Evolutionary conservation across 2,329 filamentous ascomycete genomes (phyloP).

Genomic region (Hyphodiscus sp.): DNA sequence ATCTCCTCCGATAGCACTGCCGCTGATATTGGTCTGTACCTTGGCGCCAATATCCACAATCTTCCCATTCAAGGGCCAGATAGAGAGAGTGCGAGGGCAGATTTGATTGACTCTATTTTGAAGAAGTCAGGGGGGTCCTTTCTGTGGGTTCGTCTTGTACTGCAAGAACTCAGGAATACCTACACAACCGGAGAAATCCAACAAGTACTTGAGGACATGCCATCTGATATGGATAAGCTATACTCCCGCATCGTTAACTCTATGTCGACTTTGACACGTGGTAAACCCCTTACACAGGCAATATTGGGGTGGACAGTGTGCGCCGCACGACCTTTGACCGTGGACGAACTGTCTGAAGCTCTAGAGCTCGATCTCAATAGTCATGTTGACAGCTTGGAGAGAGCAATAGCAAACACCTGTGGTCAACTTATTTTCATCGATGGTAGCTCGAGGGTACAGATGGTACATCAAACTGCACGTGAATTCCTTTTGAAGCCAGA

Average conservation of each 20-base stretch:
- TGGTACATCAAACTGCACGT: conserved; percentile 27
- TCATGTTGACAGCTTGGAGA: conserved; percentile 18
- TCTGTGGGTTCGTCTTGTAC: conserved; percentile 30
- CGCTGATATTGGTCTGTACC: conserved; percentile 16
- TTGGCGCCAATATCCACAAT: conserved; percentile 12
- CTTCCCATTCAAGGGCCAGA: no score
- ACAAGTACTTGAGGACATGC: conserved; percentile 28
- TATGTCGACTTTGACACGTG: conserved; percentile 6
- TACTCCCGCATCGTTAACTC: conserved; percentile 8
- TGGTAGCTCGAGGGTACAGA: conserved; percentile 12
- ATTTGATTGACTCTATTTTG: conserved; percentile 29
- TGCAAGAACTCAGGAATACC: conserved; percentile 27
- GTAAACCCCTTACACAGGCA: conserved; percentile 25
- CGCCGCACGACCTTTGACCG: conserved; percentile 17
- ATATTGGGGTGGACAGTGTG: conserved; percentile 26
- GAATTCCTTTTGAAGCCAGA: conserved; percentile 25
- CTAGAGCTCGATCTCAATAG: conserved; percentile 27
- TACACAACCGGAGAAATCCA: conserved; percentile 23
- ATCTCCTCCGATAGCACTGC: conserved; percentile 13
- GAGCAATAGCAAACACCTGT: conserved; percentile 24
- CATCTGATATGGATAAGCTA: conserved; percentile 28
- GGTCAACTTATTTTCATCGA: conserved; percentile 28
- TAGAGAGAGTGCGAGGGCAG: no score
- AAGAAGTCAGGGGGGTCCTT: conserved; percentile 31
- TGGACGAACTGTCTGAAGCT: conserved; percentile 25